These are phyloP conservation scores for Rhodotorula sp. DNA, from an alignment of 1,284 basidiomycete species.

Conservation along the genomic window DNA sequence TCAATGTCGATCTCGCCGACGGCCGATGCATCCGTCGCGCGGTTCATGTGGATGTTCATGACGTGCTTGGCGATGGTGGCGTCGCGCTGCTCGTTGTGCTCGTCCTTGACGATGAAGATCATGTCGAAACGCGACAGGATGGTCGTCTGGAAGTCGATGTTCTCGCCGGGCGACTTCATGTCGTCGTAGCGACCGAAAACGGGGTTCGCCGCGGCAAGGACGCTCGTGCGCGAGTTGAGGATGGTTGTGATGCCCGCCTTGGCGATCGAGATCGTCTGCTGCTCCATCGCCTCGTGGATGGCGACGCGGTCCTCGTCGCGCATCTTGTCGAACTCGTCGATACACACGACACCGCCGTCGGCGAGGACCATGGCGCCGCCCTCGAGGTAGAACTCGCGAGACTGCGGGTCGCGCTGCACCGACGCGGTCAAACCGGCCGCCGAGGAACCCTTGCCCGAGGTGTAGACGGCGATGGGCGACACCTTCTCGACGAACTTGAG, in stretches of 20 bases:
- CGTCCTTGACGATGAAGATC: conserved; percentile 99
- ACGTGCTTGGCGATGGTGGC: conserved; percentile 94
- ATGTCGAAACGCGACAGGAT: conserved; percentile 98
- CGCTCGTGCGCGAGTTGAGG: conserved; percentile 91
- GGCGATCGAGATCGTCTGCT: conserved; percentile 97
- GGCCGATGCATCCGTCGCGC: conserved; percentile 67
- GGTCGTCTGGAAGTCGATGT: conserved; percentile 98
- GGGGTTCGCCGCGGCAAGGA: conserved; percentile 96
- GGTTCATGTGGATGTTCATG: conserved; percentile 99
- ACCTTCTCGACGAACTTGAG: conserved; percentile 99
- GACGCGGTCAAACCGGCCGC: conserved; percentile 97
- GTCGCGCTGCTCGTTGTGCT: conserved; percentile 93
- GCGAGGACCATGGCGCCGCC: conserved; percentile 99
- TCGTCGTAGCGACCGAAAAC: conserved; percentile 99
- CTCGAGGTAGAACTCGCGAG: conserved; percentile 97
- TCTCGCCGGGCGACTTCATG: conserved; percentile 95
- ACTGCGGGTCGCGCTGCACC: conserved; percentile 88
- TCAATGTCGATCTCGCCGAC: conserved; percentile 95
- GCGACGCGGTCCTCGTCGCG: conserved; percentile 97
- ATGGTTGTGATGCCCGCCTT: conserved; percentile 99
- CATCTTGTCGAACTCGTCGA: conserved; percentile 99
- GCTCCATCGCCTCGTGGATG: conserved; percentile 99
- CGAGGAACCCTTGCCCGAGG: conserved; percentile 95
- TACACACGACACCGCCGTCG: conserved; percentile 97
- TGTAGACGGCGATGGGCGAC: conserved; percentile 96